These are phyloP conservation scores for Phytophthora fragariaefolia DNA, from an alignment of 352 stramenopile species.

Conservation along the genomic window DNA sequence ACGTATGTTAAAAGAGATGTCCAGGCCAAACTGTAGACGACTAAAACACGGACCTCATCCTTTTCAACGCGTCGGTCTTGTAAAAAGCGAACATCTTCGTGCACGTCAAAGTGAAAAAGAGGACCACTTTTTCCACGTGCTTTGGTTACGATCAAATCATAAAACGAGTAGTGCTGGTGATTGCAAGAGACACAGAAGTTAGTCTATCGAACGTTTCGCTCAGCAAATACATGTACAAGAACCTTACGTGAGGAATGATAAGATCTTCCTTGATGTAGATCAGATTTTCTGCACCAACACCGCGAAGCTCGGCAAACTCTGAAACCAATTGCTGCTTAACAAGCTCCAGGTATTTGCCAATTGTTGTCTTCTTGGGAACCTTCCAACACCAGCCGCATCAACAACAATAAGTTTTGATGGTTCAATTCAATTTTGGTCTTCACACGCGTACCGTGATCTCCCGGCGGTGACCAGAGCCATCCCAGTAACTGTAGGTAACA, in stretches of 20 bases:
- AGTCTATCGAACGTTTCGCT: too few species aligned
- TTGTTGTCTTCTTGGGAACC: conserved; percentile 93
- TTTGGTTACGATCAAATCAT: conserved; percentile 98
- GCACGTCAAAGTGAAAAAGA: conserved; percentile 98
- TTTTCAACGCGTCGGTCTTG: conserved; percentile 97
- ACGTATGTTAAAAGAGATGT: conserved; percentile 8
- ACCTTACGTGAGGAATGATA: conserved; percentile 95
- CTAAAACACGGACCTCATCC: conserved; percentile 81
- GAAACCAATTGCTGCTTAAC: conserved; percentile 90
- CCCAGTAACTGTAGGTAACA: conserved; percentile 99
- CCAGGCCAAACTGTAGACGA: not conserved
- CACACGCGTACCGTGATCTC: conserved; percentile 77
- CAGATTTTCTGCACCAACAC: conserved; percentile 92
- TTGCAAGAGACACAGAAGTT: too few species aligned
- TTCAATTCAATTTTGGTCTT: not conserved
- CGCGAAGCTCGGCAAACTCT: conserved; percentile 94
- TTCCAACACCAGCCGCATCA: conserved; percentile 16
- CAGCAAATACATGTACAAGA: not conserved
- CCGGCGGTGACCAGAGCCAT: conserved; percentile 96
- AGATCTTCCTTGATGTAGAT: conserved; percentile 99
- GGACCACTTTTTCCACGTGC: conserved; percentile 97
- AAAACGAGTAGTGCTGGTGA: conserved; percentile 96
- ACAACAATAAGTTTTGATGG: too few species aligned
- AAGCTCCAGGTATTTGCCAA: conserved; percentile 88
- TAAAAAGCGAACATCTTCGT: conserved; percentile 92